Conservation (phyloP, 208 protist species). For the Acanthamoeba castellanii region DNA sequence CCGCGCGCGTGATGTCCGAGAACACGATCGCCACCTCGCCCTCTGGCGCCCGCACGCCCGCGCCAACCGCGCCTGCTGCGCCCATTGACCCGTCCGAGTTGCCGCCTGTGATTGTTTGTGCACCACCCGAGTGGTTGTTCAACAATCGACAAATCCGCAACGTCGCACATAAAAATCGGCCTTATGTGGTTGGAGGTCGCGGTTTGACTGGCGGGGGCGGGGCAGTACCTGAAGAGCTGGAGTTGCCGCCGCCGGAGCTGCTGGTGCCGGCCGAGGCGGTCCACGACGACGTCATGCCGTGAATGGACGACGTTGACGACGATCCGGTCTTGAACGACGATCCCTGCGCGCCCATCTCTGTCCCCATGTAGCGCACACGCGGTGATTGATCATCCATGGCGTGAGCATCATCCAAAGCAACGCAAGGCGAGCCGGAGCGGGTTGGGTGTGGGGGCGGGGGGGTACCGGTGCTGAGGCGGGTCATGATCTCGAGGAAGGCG, state of each 20-base stretch:
- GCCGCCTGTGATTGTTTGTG: neutral
- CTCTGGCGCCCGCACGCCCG: neutral
- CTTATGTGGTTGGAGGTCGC: neutral
- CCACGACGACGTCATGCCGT: neutral
- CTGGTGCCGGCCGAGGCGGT: neutral
- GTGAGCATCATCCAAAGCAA: too few species aligned
- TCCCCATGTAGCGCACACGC: too few species aligned
- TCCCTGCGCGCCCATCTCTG: neutral
- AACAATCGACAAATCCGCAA: neutral
- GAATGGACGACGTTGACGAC: neutral
- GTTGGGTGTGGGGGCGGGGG: neutral
- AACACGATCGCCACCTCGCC: constrained; percentile 65
- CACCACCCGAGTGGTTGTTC: too few species aligned
- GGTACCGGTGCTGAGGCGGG: constrained; percentile 1
- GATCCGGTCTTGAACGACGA: neutral
- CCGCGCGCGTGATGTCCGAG: constrained; percentile 53
- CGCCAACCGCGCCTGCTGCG: neutral
- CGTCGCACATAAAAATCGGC: neutral
- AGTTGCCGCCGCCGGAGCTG: neutral
- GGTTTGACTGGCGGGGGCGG: too few species aligned
- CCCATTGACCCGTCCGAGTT: neutral
- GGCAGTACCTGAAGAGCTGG: neutral
- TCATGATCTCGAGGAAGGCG: constrained; percentile 68
- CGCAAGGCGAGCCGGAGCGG: neutral
- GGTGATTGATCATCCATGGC: neutral